These are phyloP conservation scores for Plasmodiophora brassicae DNA, from an alignment of 208 protist species.

Conservation along the genomic window DNA sequence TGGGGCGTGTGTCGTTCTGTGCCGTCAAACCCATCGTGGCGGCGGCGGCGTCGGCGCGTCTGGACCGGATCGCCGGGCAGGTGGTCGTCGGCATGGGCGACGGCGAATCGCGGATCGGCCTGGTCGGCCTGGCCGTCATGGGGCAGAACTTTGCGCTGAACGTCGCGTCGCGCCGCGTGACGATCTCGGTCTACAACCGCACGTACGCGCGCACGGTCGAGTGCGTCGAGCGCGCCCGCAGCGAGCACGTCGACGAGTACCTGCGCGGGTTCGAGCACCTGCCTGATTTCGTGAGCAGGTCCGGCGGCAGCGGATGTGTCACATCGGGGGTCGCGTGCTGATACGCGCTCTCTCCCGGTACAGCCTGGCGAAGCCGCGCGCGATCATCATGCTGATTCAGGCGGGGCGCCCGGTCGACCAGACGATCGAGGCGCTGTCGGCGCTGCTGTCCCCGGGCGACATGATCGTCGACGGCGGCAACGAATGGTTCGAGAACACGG, in stretches of 20 bases:
- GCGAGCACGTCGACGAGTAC: conserved; percentile 14
- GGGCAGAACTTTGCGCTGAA: conserved; percentile 96
- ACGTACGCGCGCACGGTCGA: conserved; percentile 44
- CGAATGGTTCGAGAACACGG: conserved; percentile 86
- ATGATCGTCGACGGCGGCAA: conserved; percentile 93
- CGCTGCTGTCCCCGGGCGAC: conserved; percentile 66
- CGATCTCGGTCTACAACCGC: conserved; percentile 84
- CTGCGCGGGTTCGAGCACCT: too few relatives aligned
- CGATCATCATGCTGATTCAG: conserved; percentile 88
- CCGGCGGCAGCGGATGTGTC: too few relatives aligned
- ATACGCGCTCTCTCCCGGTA: too few relatives aligned
- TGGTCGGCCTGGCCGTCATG: conserved; percentile 97
- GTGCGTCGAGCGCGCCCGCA: conserved; percentile 22
- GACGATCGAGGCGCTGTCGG: conserved; percentile 69
- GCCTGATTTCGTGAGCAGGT: too few relatives aligned
- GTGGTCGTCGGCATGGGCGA: neutral
- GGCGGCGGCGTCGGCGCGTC: too few relatives aligned
- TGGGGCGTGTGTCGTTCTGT: too few relatives aligned
- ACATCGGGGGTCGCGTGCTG: too few relatives aligned
- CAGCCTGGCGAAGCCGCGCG: conserved; percentile 68
- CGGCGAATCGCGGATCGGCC: conserved; percentile 66
- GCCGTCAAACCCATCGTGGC: too few relatives aligned
- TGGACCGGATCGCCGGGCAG: neutral
- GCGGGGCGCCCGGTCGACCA: conserved; percentile 87
- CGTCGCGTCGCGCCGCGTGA: conserved; percentile 89